These are phyloP conservation scores for Nicotiana tomentosiformis DNA, from an alignment of 257 asterid species.

Conservation along the genomic window DNA sequence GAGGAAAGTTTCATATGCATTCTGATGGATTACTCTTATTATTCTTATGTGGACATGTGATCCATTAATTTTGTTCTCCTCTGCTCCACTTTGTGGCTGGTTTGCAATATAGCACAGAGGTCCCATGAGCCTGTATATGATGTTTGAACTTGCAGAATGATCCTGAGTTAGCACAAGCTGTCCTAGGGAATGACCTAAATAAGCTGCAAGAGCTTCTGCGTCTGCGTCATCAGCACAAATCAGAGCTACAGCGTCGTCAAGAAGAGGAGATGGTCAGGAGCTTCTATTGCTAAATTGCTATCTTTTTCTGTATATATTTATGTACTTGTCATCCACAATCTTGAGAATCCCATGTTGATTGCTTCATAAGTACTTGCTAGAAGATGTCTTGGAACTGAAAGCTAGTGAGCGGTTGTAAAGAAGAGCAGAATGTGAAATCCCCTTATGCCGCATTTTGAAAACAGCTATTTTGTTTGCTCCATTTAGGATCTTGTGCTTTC, in stretches of 20 bases:
- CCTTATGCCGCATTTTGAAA: background rate
- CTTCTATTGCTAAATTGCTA: background rate
- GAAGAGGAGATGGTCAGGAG: slow-evolving; percentile 88
- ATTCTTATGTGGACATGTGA: background rate
- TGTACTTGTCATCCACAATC: background rate
- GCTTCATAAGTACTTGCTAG: background rate
- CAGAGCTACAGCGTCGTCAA: slow-evolving; percentile 65
- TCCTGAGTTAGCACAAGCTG: slow-evolving; percentile 92
- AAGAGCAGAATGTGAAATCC: background rate
- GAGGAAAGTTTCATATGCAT: background rate
- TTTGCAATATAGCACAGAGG: background rate
- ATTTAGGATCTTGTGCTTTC: background rate
- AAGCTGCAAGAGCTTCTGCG: slow-evolving; percentile 84
- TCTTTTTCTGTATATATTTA: background rate
- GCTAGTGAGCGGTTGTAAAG: background rate
- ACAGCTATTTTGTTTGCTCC: background rate
- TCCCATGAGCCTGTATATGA: slow-evolving; percentile 16
- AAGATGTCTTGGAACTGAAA: background rate
- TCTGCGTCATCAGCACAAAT: slow-evolving; percentile 57
- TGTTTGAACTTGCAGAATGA: slow-evolving; percentile 57
- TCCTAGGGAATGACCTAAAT: slow-evolving; percentile 87
- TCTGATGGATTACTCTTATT: background rate
- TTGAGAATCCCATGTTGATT: background rate
- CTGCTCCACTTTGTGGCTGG: background rate
- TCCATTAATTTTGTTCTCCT: background rate